Base-by-base conservation (phyloP, 2,329 filamentous ascomycete species). In the Pseudogymnoascus sp. region DNA sequence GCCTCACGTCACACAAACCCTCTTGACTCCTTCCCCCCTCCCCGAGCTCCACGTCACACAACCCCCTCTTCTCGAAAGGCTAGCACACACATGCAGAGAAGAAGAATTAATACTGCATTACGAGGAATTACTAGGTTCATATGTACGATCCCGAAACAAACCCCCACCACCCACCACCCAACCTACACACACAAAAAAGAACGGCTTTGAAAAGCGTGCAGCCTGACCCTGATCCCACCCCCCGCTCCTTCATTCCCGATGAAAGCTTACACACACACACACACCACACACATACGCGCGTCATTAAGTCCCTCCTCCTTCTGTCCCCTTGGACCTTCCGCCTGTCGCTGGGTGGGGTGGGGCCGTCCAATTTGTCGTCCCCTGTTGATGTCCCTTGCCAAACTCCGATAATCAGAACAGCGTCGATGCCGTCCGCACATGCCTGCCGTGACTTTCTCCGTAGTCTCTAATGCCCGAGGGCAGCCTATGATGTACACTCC, bases 111-210 rank as follows among this genome's bases (percentile, higher is more conserved):
- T 56, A 33, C 26, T 56, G 46, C 46, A 33, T 56, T 56, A 56
- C 46, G 46, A 56, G 26, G 46, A 56, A 56, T 56, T 56, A 56
- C 46, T 56, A 56, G 46, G 46, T 56, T 4, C 44, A 50, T 50
- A 56, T 56, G 46, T 56, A 56, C 46, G 9, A 56, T 56, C 46
- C 46, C 46, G 26, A 46, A 56, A 31, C n/a, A 31, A 50, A 19
- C 21, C 46, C 26, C 46, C 26, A 19, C 46, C 46, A 13, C 46
- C 46, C 42, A 21, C 23, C 42, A 10, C n/a, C 42, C 21, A 15
- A 11, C 21, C 21, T 2, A 46, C 19, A 29, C 23, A 46, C 11
- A 26, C 40, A 19, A 23, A 19, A 23, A 23, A 26, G 19, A 11
- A 53, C 46, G 46, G 46, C 46, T 7, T 53, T 53, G 46, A 56